Base-by-base conservation (phyloP, 352 stramenopile species). In the Globisporangium polare region DNA sequence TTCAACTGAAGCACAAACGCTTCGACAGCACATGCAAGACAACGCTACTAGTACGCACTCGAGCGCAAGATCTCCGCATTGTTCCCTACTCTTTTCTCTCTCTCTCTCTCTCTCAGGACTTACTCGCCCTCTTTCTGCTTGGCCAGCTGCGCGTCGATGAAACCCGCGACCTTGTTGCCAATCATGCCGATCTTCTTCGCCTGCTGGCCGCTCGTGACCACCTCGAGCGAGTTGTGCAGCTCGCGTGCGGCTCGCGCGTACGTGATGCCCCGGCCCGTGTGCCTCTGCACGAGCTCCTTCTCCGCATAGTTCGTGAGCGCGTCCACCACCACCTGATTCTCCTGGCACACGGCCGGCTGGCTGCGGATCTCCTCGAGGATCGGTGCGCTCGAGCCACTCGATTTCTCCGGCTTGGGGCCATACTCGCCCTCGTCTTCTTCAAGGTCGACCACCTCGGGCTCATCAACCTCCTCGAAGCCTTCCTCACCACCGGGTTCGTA, bases 251-350 rank as follows among this genome's bases (percentile, higher is more conserved):
- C 84, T 18, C 84, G 81, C 46, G 89, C 53, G 45, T 85, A 88
- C 9, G 84, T 80, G 13, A 85, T 77, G 0, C 81, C 81, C 20
- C 82, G 82, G 3, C 81, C 78, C 12, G 77, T 88, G 52, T 91
- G 73, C 20, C 29, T 29, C 10, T 66, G 59, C 20, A 88, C 62
- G 0, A 93, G 66, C 54, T 85, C 57, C n/a, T 68, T 64, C 22
- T 90, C 80, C 0, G 76, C 84, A 33, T 76, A 86, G 41, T 88
- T 68, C 20, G 82, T 66, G 26, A 93, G 56, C 2, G 77, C 77
- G 42, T 93, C 72, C 7, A 93, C 79, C 20, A 93, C 60, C 29
- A 66, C 12, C 62, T 93, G 84, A 54, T 93, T 93, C 55, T 74
- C 65, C 8, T 72, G 41, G 31, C 77, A 58, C 56, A 73, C 54